Evolutionary conservation across 2,329 filamentous ascomycete species (phyloP).

Genomic region (Colletotrichum sp.): DNA sequence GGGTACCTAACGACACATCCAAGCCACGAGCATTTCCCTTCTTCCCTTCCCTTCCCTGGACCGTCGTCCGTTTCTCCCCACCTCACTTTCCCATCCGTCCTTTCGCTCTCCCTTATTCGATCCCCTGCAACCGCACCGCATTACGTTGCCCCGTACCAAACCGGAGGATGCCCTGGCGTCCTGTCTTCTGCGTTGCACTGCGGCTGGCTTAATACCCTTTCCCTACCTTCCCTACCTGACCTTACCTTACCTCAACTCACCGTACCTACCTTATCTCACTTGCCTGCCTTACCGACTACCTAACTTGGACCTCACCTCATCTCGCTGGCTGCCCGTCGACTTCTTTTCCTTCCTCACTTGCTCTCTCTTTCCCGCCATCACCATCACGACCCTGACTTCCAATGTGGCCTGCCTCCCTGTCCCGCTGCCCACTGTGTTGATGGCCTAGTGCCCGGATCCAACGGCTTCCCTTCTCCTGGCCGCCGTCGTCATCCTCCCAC

Average conservation of each 20-base stretch:
- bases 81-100: background rate
- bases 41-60: background rate
- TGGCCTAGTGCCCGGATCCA: constrained; percentile 14
- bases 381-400: background rate
- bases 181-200: constrained; percentile 11
- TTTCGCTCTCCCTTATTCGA: background rate
- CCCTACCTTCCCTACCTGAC: background rate
- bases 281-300: background rate
- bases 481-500: constrained; percentile 10
- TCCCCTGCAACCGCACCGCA: background rate
- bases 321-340: background rate
- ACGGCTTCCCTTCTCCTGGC: constrained; percentile 6
- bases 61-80: background rate
- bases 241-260: background rate
- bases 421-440: constrained; percentile 2
- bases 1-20: background rate
- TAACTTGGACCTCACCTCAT: background rate
- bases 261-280: background rate
- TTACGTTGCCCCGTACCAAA: background rate
- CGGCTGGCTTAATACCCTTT: background rate
- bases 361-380: background rate
- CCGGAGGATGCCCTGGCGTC: background rate
- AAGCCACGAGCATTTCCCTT: background rate
- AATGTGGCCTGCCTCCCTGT: background rate
- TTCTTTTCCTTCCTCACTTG: background rate